Evolutionary conservation across 2,329 filamentous ascomycete genomes (phyloP).

Genomic region (Cladosporium sp.): DNA sequence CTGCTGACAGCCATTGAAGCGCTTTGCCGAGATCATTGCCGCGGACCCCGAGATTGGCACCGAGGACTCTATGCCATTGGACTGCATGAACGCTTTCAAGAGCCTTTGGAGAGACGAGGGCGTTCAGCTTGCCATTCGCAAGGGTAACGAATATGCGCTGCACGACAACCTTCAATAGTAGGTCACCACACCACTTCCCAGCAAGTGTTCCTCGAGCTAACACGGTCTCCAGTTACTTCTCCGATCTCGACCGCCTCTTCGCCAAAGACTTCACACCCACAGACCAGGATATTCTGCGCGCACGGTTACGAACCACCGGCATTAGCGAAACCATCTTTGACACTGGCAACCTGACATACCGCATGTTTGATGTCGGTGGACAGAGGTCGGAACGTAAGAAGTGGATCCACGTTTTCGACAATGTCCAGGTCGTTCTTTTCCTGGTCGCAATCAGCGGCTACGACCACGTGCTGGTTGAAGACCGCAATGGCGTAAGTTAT

Average conservation of each 20-base stretch:
- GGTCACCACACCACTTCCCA: slow-evolving; percentile 32
- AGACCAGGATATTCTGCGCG: slow-evolving; percentile 91
- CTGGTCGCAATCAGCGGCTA: slow-evolving; percentile 94
- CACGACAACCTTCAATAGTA: slow-evolving; percentile 96
- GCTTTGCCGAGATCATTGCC: slow-evolving; percentile 70
- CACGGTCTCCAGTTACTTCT: slow-evolving; percentile 64
- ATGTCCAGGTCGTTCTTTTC: slow-evolving; percentile 87
- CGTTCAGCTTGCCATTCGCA: slow-evolving; percentile 79
- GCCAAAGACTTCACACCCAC: slow-evolving; percentile 75
- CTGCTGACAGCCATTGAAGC: slow-evolving; percentile 49
- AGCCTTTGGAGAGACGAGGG: slow-evolving; percentile 77
- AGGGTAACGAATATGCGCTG: slow-evolving; percentile 93
- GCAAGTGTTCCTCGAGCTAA: slow-evolving; percentile 13
- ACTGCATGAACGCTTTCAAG: slow-evolving; percentile 77
- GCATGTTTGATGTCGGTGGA: slow-evolving; percentile 96
- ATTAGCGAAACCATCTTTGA: slow-evolving; percentile 96
- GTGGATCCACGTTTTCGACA: slow-evolving; percentile 97
- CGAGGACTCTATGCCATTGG: slow-evolving; percentile 71
- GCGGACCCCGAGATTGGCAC: slow-evolving; percentile 76
- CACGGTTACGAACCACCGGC: slow-evolving; percentile 71
- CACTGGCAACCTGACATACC: slow-evolving; percentile 88
- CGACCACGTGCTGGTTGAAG: slow-evolving; percentile 92
- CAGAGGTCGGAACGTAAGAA: slow-evolving; percentile 97
- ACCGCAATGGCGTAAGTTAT: slow-evolving; percentile 80
- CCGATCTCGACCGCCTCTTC: slow-evolving; percentile 58